Evolutionary conservation across 2,329 filamentous ascomycete genomes (phyloP).

Genomic region (Trichoderma koningiopsis): DNA sequence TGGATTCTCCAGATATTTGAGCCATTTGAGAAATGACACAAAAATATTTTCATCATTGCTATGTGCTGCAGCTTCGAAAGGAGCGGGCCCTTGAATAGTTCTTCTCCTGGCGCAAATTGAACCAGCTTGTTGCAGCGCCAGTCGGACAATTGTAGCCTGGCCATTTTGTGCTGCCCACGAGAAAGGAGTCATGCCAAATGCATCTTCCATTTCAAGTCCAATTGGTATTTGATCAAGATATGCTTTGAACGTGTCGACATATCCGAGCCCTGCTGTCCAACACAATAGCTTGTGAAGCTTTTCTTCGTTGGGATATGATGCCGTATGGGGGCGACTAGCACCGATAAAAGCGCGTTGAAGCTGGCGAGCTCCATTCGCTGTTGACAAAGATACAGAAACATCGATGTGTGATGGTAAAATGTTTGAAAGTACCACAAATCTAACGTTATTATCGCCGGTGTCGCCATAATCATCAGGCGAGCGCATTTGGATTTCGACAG

Average conservation of each 20-base stretch:
- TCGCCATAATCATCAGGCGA: background rate
- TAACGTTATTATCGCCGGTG: background rate
- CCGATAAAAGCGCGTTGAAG: background rate
- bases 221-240: background rate
- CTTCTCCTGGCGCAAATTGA: background rate
- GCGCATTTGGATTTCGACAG: background rate
- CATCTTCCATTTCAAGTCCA: background rate
- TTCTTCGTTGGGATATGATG: background rate
- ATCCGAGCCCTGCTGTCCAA: background rate
- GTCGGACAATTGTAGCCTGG: background rate
- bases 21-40: background rate
- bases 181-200: background rate
- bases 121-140: background rate
- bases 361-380: background rate
- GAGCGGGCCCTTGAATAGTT: background rate
- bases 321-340: no score
- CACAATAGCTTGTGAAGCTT: background rate
- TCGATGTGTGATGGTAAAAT: background rate
- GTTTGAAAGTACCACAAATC: background rate
- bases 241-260: background rate
- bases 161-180: background rate
- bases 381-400: background rate
- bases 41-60: background rate
- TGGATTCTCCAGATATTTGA: background rate
- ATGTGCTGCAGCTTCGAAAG: background rate